Evolutionary conservation across 345 rosid genomes (phyloP).

Genomic region (Linum lewisii): DNA sequence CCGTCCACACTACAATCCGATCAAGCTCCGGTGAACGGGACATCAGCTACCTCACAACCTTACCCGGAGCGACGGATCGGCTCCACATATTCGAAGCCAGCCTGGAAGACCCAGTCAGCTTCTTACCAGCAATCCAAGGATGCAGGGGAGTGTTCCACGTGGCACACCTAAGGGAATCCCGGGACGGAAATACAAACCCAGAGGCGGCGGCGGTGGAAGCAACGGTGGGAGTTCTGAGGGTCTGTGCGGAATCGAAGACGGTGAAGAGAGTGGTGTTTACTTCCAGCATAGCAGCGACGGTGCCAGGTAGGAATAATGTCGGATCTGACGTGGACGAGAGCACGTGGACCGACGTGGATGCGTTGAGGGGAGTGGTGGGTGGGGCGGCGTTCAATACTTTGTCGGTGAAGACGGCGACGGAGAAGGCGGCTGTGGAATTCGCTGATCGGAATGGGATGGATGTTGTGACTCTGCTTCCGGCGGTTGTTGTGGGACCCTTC

Average conservation of each 20-base stretch:
- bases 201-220: constrained; percentile 42
- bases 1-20: constrained; percentile 42
- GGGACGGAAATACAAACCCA: constrained; percentile 24
- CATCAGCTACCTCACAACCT: constrained; percentile 40
- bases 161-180: constrained; percentile 18
- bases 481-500: constrained; percentile 31
- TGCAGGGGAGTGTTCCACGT: constrained; percentile 25
- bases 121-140: constrained; percentile 17
- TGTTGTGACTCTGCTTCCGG: constrained; percentile 23
- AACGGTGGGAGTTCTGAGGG: constrained; percentile 37
- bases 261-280: constrained; percentile 59
- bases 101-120: constrained; percentile 21
- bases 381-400: constrained; percentile 2
- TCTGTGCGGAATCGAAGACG: constrained; percentile 40
- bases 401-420: constrained; percentile 23
- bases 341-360: constrained; percentile 23
- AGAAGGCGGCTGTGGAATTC: constrained; percentile 26
- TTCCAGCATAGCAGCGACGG: constrained; percentile 30
- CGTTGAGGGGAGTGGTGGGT: background rate
- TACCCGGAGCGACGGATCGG: constrained; percentile 42
- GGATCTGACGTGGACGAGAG: constrained; percentile 25
- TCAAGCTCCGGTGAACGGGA: constrained; percentile 37
- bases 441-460: constrained; percentile 26
- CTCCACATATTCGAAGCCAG: constrained; percentile 31
- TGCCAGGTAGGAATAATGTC: background rate